These are phyloP conservation scores for Prunus dulcis DNA, from an alignment of 306 rosid genomes.

Conservation along the genomic window DNA sequence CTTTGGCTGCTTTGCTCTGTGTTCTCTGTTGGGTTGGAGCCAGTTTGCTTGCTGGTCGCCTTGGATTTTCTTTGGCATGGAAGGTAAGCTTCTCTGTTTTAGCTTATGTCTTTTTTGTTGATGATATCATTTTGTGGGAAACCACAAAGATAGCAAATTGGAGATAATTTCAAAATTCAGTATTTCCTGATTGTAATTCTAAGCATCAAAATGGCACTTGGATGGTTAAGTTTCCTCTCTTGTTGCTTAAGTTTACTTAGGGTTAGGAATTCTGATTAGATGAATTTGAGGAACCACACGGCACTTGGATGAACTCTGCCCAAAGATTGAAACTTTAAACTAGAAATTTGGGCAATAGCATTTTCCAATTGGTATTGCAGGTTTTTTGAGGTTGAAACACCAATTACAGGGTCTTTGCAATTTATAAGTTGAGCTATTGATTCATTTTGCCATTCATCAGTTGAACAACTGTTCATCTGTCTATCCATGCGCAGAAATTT, in stretches of 20 bases:
- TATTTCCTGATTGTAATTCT: neutral
- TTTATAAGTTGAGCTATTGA: too few species aligned
- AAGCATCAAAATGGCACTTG: too few species aligned
- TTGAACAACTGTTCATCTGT: neutral
- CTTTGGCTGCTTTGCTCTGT: conserved; percentile 61
- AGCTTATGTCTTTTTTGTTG: neutral
- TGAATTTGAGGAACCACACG: neutral
- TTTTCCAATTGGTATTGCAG: neutral
- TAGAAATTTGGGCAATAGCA: neutral
- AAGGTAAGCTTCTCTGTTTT: conserved; percentile 41
- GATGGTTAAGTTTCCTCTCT: neutral
- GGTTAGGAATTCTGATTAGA: neutral
- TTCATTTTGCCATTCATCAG: too few species aligned
- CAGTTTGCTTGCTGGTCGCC: conserved; percentile 42
- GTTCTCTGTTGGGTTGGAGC: conserved; percentile 60
- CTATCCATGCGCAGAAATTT: neutral
- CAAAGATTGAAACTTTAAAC: neutral
- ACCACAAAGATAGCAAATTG: neutral
- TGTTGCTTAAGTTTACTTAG: neutral
- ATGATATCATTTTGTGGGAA: neutral
- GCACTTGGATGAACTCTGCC: neutral
- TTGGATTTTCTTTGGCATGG: conserved; percentile 62
- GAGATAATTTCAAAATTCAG: neutral
- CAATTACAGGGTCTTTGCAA: too few species aligned
- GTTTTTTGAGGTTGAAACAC: neutral